Percentiles rank a stretch among this genome's conserved stretches.
These are phyloP conservation scores for Verbena officinalis DNA, from an alignment of 257 asterid species.

Conservation along the genomic window DNA sequence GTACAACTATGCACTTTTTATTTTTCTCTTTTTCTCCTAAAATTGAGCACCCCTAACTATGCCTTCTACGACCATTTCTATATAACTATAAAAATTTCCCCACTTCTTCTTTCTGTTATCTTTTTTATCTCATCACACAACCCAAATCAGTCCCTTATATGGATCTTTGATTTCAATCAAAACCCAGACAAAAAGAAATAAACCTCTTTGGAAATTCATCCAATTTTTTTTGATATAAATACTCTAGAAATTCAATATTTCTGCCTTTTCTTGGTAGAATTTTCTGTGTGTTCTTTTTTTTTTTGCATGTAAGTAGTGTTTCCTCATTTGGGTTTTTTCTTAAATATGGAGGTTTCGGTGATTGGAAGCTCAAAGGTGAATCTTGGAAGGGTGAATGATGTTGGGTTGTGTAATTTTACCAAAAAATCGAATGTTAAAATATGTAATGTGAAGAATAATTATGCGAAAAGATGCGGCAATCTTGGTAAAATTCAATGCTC, in stretches of 20 bases:
- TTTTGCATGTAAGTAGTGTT: constrained; percentile 6
- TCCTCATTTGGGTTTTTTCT: constrained; percentile 26
- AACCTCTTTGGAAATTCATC: not conserved
- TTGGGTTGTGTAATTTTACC: constrained; percentile 51
- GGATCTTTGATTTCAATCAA: constrained; percentile 11
- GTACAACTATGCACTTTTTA: constrained; percentile 13
- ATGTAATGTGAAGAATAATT: constrained; percentile 30
- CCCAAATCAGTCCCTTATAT: constrained; percentile 17
- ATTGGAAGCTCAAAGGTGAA: constrained; percentile 70
- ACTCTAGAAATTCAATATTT: constrained; percentile 11
- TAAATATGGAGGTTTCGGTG: constrained; percentile 66
- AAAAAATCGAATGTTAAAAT: constrained; percentile 49
- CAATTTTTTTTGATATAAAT: constrained; percentile 1
- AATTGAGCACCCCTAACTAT: not conserved
- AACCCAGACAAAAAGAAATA: constrained; percentile 8
- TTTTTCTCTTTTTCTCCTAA: not conserved
- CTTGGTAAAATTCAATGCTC: constrained; percentile 38
- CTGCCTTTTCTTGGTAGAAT: not conserved
- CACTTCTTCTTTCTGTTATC: not conserved
- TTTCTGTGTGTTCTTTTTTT: not conserved
- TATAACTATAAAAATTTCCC: constrained; percentile 2
- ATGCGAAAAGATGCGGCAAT: constrained; percentile 26
- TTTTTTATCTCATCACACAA: constrained; percentile 2
- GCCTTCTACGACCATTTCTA: constrained; percentile 21
- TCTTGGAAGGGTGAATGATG: constrained; percentile 42